Conservation (phyloP, 2,329 filamentous ascomycete species). For the Aspergillus nomiae region DNA sequence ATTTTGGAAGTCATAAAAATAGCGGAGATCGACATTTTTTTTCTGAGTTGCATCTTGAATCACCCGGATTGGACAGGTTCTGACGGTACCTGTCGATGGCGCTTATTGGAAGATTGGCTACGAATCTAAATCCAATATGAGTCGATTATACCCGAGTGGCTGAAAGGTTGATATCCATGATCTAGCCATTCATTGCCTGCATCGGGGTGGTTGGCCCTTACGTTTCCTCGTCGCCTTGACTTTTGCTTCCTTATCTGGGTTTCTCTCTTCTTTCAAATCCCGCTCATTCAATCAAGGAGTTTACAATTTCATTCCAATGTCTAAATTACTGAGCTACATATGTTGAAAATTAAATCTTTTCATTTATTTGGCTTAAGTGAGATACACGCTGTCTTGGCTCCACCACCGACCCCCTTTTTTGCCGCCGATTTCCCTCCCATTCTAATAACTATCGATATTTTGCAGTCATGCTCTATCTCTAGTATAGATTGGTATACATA, state of each 20-base stretch:
- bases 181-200: not conserved
- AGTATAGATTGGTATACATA: not conserved
- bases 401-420: not conserved
- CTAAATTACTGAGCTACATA: not conserved
- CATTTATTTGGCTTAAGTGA: not conserved
- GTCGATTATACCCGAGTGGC: conserved; percentile 6
- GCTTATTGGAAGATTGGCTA: not conserved
- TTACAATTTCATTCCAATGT: not conserved
- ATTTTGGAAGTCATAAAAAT: not conserved
- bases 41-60: not conserved
- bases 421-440: not conserved
- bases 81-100: not conserved
- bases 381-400: not conserved
- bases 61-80: not conserved
- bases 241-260: not conserved
- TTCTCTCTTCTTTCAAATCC: not conserved
- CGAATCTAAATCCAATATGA: conserved; percentile 2
- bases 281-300: not conserved
- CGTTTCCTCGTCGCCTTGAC: not conserved
- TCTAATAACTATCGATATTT: not conserved
- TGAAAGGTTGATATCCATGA: not conserved
- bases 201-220: not conserved
- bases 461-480: not conserved
- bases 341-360: not conserved
- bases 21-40: not conserved